Percentiles rank a stretch among this genome's conserved stretches.
Evolutionary conservation across 2,329 filamentous ascomycete species (phyloP).

Genomic region (Alternaria gaisen): DNA sequence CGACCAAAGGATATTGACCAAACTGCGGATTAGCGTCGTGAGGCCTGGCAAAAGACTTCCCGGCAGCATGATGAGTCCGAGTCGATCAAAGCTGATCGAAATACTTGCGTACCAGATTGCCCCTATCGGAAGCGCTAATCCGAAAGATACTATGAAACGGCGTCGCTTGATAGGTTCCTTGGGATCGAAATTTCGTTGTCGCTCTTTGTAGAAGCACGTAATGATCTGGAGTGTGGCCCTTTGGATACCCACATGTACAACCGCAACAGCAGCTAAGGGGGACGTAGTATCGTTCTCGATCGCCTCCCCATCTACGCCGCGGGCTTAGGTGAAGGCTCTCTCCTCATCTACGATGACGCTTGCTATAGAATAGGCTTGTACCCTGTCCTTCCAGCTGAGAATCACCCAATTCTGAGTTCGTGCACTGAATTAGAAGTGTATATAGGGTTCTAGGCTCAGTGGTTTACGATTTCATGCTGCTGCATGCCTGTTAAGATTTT

Average conservation of each 20-base stretch:
- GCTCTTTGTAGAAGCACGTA: neutral
- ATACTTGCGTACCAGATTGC: neutral
- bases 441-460: no score
- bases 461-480: no score
- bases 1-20: neutral
- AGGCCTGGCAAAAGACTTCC: neutral
- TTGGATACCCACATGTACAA: neutral
- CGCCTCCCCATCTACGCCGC: no score
- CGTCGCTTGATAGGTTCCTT: neutral
- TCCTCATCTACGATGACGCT: no score
- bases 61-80: neutral
- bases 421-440: no score
- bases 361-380: no score
- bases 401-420: no score
- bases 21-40: neutral
- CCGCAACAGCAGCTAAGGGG: neutral
- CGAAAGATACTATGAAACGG: neutral
- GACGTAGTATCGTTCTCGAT: no score
- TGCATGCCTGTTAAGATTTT: no score
- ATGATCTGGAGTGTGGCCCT: neutral
- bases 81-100: neutral
- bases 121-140: neutral
- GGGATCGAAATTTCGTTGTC: neutral
- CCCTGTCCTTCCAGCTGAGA: no score
- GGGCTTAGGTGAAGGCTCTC: no score